phyloP scores from a whole-genome alignment of 75 land plant genomes.

The Pseudotsuga menziesii region DNA sequence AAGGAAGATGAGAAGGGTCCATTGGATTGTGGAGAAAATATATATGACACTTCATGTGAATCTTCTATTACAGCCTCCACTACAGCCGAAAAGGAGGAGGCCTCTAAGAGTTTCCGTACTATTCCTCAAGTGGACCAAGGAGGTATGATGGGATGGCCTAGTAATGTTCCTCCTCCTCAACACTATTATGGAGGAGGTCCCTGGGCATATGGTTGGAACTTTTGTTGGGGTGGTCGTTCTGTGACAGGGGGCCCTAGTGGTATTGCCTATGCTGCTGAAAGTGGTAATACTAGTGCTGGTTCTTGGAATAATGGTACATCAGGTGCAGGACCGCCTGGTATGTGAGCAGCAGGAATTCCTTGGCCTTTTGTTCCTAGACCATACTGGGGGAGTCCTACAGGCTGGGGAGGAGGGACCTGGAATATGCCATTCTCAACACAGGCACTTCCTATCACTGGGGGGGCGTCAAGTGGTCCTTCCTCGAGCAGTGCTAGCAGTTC shows the following conservation, averaged over 20 bases:
- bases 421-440: constrained; percentile 24
- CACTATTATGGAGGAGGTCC: constrained; percentile 12
- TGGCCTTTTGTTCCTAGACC: constrained; percentile 46
- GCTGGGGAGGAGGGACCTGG: constrained; percentile 37
- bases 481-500: constrained; percentile 16
- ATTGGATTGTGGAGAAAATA: constrained; percentile 12
- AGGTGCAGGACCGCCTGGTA: constrained; percentile 18
- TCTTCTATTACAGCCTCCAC: constrained; percentile 23
- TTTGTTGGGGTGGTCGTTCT: constrained; percentile 3
- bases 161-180: not conserved
- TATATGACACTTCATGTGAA: constrained; percentile 22
- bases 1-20: constrained; percentile 10
- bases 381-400: constrained; percentile 38
- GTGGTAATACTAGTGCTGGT: constrained; percentile 1
- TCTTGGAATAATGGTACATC: constrained; percentile 18
- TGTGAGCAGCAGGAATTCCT: constrained; percentile 44
- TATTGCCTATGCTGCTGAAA: constrained; percentile 5
- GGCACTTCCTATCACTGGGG: constrained; percentile 15
- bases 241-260: constrained; percentile 2
- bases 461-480: constrained; percentile 26
- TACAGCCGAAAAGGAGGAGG: not conserved
- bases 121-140: constrained; percentile 12
- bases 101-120: not conserved
- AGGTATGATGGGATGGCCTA: constrained; percentile 9
- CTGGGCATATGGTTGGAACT: constrained; percentile 16